Percentiles rank a stretch among this genome's conserved stretches.
These are phyloP conservation scores for Colletotrichum phormii DNA, from an alignment of 2,329 filamentous ascomycete genomes.

Conservation along the genomic window DNA sequence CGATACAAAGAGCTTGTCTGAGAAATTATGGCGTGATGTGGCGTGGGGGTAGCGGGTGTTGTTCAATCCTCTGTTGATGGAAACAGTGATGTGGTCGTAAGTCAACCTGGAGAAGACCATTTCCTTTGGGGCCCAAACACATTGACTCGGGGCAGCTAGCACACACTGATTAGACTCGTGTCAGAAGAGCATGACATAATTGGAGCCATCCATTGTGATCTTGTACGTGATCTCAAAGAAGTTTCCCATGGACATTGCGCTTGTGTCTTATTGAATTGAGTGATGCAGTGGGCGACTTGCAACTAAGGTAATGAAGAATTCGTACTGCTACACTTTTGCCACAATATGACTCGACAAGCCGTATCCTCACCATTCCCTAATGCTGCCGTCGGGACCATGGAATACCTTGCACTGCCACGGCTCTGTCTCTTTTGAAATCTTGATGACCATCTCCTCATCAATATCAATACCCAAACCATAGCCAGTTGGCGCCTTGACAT, in stretches of 20 bases:
- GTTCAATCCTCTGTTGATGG: not conserved
- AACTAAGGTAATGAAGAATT: no score
- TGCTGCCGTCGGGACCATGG: conserved; percentile 66
- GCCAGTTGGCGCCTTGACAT: conserved; percentile 63
- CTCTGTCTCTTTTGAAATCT: conserved; percentile 58
- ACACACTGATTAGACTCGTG: no score
- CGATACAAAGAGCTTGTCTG: not conserved
- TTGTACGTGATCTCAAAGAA: no score
- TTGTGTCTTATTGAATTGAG: no score
- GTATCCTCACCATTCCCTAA: conserved; percentile 66
- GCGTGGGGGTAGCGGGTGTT: not conserved
- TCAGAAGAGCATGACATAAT: no score
- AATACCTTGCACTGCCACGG: conserved; percentile 69
- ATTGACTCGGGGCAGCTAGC: no score
- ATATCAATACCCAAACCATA: conserved; percentile 72
- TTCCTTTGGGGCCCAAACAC: no score
- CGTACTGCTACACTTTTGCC: not conserved
- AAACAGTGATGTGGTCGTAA: no score
- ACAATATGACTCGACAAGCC: not conserved
- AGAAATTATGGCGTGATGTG: not conserved
- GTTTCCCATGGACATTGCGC: no score
- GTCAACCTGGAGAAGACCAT: no score
- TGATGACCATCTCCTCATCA: conserved; percentile 71
- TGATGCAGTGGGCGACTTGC: no score
- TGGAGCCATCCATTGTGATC: no score